Evolutionary conservation across 306 rosid species (phyloP).

Genomic region (Oxytropis ochrocephala): DNA sequence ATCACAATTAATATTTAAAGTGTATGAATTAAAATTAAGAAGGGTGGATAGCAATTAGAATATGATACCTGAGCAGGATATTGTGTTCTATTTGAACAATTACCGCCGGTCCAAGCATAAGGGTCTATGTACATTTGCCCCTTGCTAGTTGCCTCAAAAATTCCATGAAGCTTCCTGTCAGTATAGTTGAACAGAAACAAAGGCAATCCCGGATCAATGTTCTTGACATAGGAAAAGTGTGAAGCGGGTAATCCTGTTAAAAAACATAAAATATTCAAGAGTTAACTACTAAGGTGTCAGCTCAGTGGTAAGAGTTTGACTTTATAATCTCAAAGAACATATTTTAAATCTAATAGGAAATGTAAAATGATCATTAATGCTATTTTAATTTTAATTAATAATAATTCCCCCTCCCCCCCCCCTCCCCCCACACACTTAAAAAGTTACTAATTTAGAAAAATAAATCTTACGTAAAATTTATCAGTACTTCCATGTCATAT

Average conservation of each 20-base stretch:
- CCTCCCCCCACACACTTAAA: too few species aligned
- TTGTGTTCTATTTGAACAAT: constrained; percentile 54
- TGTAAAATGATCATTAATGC: too few species aligned
- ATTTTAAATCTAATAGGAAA: too few species aligned
- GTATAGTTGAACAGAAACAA: constrained; percentile 79
- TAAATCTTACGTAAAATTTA: too few species aligned
- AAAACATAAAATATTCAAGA: background rate
- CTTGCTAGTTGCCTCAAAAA: constrained; percentile 66
- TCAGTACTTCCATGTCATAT: too few species aligned
- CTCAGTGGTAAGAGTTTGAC: too few species aligned
- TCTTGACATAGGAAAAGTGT: constrained; percentile 69
- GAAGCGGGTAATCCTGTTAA: constrained; percentile 62
- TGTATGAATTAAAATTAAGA: background rate
- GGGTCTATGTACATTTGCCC: constrained; percentile 79
- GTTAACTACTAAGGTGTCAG: too few species aligned
- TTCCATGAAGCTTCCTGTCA: constrained; percentile 72
- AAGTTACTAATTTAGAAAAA: too few species aligned
- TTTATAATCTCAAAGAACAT: too few species aligned
- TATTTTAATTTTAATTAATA: too few species aligned
- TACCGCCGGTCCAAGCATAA: constrained; percentile 62
- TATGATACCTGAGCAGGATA: constrained; percentile 80
- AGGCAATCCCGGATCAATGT: constrained; percentile 74
- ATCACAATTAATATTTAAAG: background rate
- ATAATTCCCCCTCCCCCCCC: too few species aligned
- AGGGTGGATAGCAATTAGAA: background rate